phyloP scores from a whole-genome alignment of 108 stramenopile species.

The Cyclotella atomus region DNA sequence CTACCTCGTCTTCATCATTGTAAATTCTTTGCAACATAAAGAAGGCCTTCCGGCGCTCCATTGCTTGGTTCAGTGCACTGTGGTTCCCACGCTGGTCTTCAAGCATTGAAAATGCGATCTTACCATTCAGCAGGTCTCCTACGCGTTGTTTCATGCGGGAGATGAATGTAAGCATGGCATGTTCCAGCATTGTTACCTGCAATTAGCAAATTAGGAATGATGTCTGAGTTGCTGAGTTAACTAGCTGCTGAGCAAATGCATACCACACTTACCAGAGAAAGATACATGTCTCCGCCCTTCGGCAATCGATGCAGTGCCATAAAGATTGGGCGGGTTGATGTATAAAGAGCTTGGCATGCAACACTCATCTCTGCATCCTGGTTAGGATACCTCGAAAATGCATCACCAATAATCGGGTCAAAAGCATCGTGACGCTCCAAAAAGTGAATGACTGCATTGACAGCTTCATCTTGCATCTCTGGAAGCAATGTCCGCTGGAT shows the following conservation, averaged over 20 bases:
- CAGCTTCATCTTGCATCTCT: constrained; percentile 85
- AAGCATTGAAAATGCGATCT: constrained; percentile 68
- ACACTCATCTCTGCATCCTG: constrained; percentile 88
- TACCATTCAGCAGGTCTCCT: constrained; percentile 60
- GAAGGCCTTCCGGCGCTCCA: constrained; percentile 80
- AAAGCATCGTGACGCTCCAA: constrained; percentile 87
- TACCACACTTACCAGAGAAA: constrained; percentile 50
- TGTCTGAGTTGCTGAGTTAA: not conserved
- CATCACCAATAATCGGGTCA: constrained; percentile 73
- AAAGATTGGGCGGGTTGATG: constrained; percentile 79
- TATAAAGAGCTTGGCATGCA: constrained; percentile 79
- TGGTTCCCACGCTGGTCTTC: constrained; percentile 51
- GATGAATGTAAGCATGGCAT: constrained; percentile 87
- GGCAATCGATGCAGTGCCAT: constrained; percentile 86
- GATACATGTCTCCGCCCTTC: constrained; percentile 84
- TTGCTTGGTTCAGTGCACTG: constrained; percentile 52
- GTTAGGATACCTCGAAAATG: constrained; percentile 65
- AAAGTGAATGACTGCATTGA: constrained; percentile 78
- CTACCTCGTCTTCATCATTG: constrained; percentile 70
- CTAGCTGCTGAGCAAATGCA: not conserved
- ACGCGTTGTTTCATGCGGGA: constrained; percentile 73
- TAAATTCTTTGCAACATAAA: constrained; percentile 68
- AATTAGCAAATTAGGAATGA: not conserved
- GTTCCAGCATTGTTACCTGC: constrained; percentile 78
- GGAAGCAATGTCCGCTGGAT: constrained; percentile 84